These are phyloP conservation scores for Lyophyllum semitale DNA, from an alignment of 768 basidiomycete genomes.

Conservation along the genomic window DNA sequence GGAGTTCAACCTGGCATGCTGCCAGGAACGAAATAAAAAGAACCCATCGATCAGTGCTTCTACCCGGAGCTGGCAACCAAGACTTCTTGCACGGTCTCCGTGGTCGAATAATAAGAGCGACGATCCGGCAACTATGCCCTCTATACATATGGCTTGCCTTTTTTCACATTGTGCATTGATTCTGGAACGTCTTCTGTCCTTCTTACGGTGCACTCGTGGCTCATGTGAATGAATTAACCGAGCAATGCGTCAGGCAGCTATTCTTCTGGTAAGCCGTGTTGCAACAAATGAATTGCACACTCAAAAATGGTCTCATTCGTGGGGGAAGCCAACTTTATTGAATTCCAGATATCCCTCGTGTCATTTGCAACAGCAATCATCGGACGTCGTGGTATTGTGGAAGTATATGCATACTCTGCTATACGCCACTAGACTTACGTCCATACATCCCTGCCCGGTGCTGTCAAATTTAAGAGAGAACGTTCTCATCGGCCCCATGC, in stretches of 20 bases:
- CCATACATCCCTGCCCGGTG: background rate
- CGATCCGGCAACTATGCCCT: slow-evolving; percentile 9
- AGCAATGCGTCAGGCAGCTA: background rate
- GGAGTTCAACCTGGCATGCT: background rate
- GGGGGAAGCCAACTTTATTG: background rate
- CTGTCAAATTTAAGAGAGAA: slow-evolving; percentile 6
- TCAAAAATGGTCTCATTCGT: background rate
- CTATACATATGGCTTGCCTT: slow-evolving; percentile 3
- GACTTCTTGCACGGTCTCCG: slow-evolving; percentile 12
- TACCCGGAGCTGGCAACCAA: background rate
- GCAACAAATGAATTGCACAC: background rate
- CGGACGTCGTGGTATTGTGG: too few relatives aligned
- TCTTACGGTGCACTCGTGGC: background rate
- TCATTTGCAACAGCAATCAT: too few relatives aligned
- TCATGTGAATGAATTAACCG: background rate
- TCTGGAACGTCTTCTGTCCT: slow-evolving; percentile 11
- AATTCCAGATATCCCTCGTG: too few relatives aligned
- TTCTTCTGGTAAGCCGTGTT: background rate
- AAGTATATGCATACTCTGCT: too few relatives aligned
- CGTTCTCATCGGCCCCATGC: slow-evolving; percentile 13
- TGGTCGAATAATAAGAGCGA: slow-evolving; percentile 4
- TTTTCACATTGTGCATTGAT: slow-evolving; percentile 10
- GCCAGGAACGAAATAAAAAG: background rate
- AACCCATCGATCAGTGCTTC: background rate
- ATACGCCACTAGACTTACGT: slow-evolving; percentile 6